These are phyloP conservation scores for Alternaria sp. DNA, from an alignment of 2,329 filamentous ascomycete genomes.

Conservation along the genomic window DNA sequence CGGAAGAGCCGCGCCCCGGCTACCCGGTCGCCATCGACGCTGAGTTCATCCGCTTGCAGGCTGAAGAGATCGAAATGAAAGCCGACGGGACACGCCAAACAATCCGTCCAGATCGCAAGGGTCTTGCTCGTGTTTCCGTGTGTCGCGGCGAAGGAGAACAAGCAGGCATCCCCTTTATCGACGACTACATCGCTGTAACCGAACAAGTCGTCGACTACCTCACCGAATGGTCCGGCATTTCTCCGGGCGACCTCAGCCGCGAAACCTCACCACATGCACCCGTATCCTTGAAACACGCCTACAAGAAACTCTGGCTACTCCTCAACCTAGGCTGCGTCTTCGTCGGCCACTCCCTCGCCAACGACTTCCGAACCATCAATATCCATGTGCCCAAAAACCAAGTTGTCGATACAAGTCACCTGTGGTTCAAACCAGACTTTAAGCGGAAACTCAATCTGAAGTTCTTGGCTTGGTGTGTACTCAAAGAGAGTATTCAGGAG, in stretches of 20 bases:
- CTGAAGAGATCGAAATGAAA: conserved; percentile 95
- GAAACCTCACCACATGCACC: conserved; percentile 81
- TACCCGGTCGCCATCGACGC: conserved; percentile 91
- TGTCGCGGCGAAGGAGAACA: conserved; percentile 79
- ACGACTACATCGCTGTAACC: conserved; percentile 93
- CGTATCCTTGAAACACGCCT: conserved; percentile 86
- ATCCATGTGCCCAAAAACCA: conserved; percentile 91
- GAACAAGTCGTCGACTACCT: conserved; percentile 95
- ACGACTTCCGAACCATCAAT: conserved; percentile 98
- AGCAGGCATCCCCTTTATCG: conserved; percentile 89
- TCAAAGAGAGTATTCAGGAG: conserved; percentile 93
- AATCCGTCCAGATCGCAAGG: conserved; percentile 88
- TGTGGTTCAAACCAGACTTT: conserved; percentile 83
- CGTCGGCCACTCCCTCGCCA: conserved; percentile 89
- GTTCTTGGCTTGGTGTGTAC: conserved; percentile 84
- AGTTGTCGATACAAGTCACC: conserved; percentile 91
- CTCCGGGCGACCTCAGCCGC: conserved; percentile 82
- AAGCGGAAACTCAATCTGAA: conserved; percentile 88
- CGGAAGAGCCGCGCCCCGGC: conserved; percentile 73
- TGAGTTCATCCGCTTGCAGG: conserved; percentile 91
- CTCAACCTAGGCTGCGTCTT: conserved; percentile 94
- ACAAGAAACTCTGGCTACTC: conserved; percentile 97
- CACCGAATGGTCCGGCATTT: conserved; percentile 92
- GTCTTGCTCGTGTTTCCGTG: conserved; percentile 91
- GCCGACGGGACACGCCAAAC: conserved; percentile 92